A percentile compares a stretch with the other conserved stretches of the same genome.
Conservation (phyloP, 805 yeast species). For the Candida adriatica region DNA sequence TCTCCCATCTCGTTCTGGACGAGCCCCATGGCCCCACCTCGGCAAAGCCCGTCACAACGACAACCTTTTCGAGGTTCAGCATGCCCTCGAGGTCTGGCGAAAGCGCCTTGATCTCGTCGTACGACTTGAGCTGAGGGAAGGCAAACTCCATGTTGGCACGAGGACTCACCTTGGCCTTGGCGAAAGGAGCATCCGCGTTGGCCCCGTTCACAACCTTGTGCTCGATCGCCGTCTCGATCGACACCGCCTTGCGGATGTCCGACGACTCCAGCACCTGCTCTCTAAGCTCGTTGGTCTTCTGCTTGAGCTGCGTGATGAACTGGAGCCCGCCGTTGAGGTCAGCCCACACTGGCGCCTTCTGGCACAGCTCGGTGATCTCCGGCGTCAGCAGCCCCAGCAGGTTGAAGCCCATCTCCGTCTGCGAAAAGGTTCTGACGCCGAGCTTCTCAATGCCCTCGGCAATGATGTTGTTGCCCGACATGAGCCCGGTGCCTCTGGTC, state of each 20-base stretch:
- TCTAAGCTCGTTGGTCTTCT: slow-evolving; percentile 74
- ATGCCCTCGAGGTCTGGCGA: slow-evolving; percentile 81
- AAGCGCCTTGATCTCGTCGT: slow-evolving; percentile 59
- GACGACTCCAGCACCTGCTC: slow-evolving; percentile 68
- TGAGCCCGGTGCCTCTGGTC: slow-evolving; percentile 99
- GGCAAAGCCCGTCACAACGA: slow-evolving; percentile 96
- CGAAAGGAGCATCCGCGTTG: slow-evolving; percentile 78
- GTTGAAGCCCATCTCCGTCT: slow-evolving; percentile 99
- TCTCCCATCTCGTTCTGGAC: slow-evolving; percentile 98
- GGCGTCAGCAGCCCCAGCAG: slow-evolving; percentile 90
- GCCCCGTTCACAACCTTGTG: slow-evolving; percentile 77
- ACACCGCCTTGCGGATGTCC: slow-evolving; percentile 91
- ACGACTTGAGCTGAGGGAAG: slow-evolving; percentile 83
- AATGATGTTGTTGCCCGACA: slow-evolving; percentile 94
- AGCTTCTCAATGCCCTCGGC: slow-evolving; percentile 95
- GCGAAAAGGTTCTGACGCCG: slow-evolving; percentile 97
- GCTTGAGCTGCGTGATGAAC: slow-evolving; percentile 86
- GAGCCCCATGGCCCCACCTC: slow-evolving; percentile 99
- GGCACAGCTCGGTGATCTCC: slow-evolving; percentile 77
- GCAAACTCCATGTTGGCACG: slow-evolving; percentile 91
- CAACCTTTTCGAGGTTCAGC: slow-evolving; percentile 83
- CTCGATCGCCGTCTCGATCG: slow-evolving; percentile 88
- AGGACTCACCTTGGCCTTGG: slow-evolving; percentile 75
- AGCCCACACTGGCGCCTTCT: slow-evolving; percentile 92
- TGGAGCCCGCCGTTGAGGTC: slow-evolving; percentile 99